Evolutionary conservation across 129 eudicot species (phyloP).

Genomic region (Glebionis coronaria): DNA sequence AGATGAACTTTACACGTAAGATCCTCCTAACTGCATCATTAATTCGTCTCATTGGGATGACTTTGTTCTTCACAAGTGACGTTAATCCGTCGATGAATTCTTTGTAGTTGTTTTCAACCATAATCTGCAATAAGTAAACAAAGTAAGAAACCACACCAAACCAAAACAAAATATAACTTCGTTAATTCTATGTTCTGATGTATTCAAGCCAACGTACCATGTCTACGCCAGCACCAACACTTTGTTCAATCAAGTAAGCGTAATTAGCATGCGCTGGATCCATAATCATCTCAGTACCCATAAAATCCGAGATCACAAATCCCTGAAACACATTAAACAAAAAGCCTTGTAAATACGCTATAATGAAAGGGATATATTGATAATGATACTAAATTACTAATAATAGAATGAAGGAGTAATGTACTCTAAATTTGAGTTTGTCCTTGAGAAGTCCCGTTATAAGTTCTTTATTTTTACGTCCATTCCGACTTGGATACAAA

Average conservation of each 20-base stretch:
- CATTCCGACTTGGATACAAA: constrained; percentile 81
- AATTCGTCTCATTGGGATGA: constrained; percentile 75
- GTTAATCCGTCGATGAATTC: constrained; percentile 59
- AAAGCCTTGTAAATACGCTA: no score
- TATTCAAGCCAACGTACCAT: no score
- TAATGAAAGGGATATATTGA: not conserved
- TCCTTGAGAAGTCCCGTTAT: constrained; percentile 65
- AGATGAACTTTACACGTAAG: no score
- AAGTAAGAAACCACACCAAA: not conserved
- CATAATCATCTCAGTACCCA: no score
- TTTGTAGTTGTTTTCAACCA: constrained; percentile 63
- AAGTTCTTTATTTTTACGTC: constrained; percentile 65
- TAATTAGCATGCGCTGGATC: no score
- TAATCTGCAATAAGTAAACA: constrained; percentile 63
- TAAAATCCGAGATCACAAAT: no score
- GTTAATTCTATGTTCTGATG: no score
- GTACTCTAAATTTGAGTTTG: constrained; percentile 74
- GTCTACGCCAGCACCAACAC: no score
- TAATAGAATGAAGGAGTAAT: not conserved
- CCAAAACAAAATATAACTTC: not conserved
- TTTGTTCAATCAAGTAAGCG: no score
- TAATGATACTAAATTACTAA: no score
- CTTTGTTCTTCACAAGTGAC: constrained; percentile 44
- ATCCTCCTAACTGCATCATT: no score
- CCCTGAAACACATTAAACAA: no score